Evolutionary conservation across 2,329 filamentous ascomycete genomes (phyloP).

Genomic region (Fusarium kyushuense): DNA sequence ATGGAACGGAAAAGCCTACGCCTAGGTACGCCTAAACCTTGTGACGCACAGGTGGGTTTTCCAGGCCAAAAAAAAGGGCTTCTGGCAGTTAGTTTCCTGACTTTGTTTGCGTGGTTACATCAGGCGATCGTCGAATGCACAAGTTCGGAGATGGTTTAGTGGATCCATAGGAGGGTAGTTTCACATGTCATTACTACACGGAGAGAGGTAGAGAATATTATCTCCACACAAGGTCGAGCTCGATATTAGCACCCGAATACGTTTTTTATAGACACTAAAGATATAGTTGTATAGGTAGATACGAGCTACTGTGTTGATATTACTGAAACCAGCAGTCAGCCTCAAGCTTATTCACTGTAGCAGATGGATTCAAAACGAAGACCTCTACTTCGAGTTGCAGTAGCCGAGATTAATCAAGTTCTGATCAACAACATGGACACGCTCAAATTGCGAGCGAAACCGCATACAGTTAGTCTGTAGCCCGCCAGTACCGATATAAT

Average conservation of each 20-base stretch:
- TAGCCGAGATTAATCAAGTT: slow-evolving; percentile 2
- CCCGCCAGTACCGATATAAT: background rate
- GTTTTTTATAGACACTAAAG: background rate
- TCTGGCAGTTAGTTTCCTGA: slow-evolving; percentile 27
- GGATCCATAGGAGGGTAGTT: slow-evolving; percentile 31
- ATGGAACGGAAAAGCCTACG: slow-evolving; percentile 11
- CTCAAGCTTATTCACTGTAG: background rate
- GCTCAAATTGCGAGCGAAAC: background rate
- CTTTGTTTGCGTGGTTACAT: slow-evolving; percentile 37
- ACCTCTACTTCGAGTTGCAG: background rate
- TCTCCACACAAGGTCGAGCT: slow-evolving; percentile 22
- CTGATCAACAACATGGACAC: background rate
- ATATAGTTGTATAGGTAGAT: background rate
- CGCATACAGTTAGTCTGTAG: background rate
- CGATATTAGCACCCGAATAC: slow-evolving; percentile 17
- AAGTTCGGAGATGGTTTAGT: slow-evolving; percentile 32
- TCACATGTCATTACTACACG: slow-evolving; percentile 36
- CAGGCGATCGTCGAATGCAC: slow-evolving; percentile 37
- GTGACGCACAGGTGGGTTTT: slow-evolving; percentile 36
- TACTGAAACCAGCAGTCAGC: background rate
- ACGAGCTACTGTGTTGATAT: background rate
- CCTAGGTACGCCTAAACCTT: slow-evolving; percentile 18
- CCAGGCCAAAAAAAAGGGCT: slow-evolving; percentile 18
- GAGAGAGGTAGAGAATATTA: background rate
- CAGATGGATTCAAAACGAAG: background rate